A percentile compares a stretch with the other conserved stretches of the same genome.
Conservation (phyloP, 305 asterid genomes). For the Fraxinus paxiana region DNA sequence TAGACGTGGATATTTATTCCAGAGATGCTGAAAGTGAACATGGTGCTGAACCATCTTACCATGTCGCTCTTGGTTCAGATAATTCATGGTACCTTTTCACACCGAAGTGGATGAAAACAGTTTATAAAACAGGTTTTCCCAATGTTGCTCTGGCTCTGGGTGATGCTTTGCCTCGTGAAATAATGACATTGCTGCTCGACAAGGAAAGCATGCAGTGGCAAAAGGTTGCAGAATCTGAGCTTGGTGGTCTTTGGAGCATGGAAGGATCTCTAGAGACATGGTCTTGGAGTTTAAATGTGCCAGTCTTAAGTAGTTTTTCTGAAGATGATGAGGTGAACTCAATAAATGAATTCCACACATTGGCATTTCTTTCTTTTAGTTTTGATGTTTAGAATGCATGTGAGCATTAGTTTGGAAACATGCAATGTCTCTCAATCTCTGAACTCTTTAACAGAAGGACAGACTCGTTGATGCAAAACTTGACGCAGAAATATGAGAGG, state of each 20-base stretch:
- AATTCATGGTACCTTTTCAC: slow-evolving; percentile 98
- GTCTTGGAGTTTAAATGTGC: slow-evolving; percentile 99
- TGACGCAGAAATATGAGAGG: not conserved
- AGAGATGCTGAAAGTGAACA: slow-evolving; percentile 36
- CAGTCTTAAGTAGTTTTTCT: slow-evolving; percentile 88
- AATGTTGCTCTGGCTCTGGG: slow-evolving; percentile 70
- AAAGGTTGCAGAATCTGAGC: slow-evolving; percentile 79
- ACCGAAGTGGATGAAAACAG: slow-evolving; percentile 81
- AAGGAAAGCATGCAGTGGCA: slow-evolving; percentile 85
- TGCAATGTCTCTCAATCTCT: not conserved
- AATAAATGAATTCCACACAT: not conserved
- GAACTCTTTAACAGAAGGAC: not conserved
- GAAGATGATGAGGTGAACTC: slow-evolving; percentile 81
- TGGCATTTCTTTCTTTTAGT: slow-evolving; percentile 4
- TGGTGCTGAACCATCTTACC: slow-evolving; percentile 59
- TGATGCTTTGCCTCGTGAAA: slow-evolving; percentile 77
- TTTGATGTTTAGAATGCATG: not conserved
- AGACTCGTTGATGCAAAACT: not conserved
- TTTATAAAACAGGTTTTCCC: slow-evolving; percentile 85
- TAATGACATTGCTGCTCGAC: slow-evolving; percentile 67
- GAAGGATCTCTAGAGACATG: slow-evolving; percentile 99
- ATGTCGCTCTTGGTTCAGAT: slow-evolving; percentile 94
- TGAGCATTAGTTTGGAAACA: not conserved
- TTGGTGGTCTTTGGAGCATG: slow-evolving; percentile 90
- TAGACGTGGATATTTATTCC: slow-evolving; percentile 28